Percentiles rank a stretch among this genome's conserved stretches.
Conservation (phyloP, 116 monocot species). For the Trichopus zeylanicus region DNA sequence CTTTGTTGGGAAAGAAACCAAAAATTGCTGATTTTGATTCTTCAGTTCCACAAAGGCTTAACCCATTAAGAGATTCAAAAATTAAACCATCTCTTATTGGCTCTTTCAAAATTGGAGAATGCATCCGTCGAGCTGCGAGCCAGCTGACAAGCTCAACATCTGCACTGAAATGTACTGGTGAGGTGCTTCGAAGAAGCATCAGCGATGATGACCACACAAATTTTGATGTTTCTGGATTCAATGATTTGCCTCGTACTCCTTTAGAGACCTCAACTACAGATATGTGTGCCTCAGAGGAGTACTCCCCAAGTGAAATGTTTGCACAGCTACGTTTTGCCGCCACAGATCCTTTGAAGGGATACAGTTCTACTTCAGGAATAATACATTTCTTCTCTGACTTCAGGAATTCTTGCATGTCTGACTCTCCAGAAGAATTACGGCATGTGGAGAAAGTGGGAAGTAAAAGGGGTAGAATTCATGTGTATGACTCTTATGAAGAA, state of each 20-base stretch:
- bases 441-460: not conserved
- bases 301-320: conserved; percentile 49
- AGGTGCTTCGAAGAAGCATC: conserved; percentile 22
- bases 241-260: conserved; percentile 22
- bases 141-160: conserved; percentile 58
- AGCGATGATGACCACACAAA: conserved; percentile 25
- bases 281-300: conserved; percentile 18
- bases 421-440: not conserved
- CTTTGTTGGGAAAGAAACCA: conserved; percentile 15
- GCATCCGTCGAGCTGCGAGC: conserved; percentile 85
- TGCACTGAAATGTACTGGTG: conserved; percentile 30
- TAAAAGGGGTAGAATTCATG: too few species aligned
- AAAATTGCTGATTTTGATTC: conserved; percentile 15
- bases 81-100: conserved; percentile 31
- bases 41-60: conserved; percentile 16
- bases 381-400: not conserved
- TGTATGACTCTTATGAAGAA: too few species aligned
- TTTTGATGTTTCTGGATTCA: conserved; percentile 45
- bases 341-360: conserved; percentile 37
- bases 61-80: conserved; percentile 30
- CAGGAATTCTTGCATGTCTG: not conserved
- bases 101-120: conserved; percentile 92
- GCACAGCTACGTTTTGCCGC: conserved; percentile 57
- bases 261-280: conserved; percentile 19
- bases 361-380: not conserved